Evolutionary conservation across 1,284 basidiomycete genomes (phyloP).

Genomic region (Cerioporus squamosus): DNA sequence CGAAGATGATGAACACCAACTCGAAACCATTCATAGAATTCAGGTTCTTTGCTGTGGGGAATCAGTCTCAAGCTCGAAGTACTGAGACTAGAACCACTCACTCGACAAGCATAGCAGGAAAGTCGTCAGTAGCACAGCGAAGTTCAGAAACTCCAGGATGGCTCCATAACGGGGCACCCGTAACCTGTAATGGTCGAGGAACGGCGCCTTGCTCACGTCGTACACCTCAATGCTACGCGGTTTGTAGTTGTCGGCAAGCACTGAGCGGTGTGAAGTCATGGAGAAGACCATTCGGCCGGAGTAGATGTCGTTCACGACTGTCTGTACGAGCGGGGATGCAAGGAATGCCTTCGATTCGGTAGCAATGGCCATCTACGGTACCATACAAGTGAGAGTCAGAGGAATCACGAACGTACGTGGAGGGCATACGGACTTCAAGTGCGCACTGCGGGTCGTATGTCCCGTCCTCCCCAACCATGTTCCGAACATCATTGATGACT

Average conservation of each 20-base stretch:
- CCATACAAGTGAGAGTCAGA: not conserved
- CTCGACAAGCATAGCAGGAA: constrained; percentile 79
- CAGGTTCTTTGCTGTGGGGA: constrained; percentile 57
- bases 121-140: constrained; percentile 65
- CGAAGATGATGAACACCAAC: constrained; percentile 74
- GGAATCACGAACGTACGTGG: not conserved
- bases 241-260: constrained; percentile 88
- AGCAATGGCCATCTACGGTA: constrained; percentile 80
- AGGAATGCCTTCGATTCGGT: constrained; percentile 82
- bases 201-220: constrained; percentile 71
- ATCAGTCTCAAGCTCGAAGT: not conserved
- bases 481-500: constrained; percentile 66
- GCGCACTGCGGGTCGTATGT: constrained; percentile 73
- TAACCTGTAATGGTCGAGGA: constrained; percentile 85
- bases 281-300: constrained; percentile 73
- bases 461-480: constrained; percentile 56
- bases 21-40: constrained; percentile 64
- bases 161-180: constrained; percentile 84
- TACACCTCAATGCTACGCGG: constrained; percentile 77
- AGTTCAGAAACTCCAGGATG: constrained; percentile 80
- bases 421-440: constrained; percentile 64
- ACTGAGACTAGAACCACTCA: constrained; percentile 38
- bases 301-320: constrained; percentile 84
- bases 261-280: constrained; percentile 65
- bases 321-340: constrained; percentile 80